phyloP scores from a whole-genome alignment of 192 early-diverging fungal species.

The Obelidium mucronatum region DNA sequence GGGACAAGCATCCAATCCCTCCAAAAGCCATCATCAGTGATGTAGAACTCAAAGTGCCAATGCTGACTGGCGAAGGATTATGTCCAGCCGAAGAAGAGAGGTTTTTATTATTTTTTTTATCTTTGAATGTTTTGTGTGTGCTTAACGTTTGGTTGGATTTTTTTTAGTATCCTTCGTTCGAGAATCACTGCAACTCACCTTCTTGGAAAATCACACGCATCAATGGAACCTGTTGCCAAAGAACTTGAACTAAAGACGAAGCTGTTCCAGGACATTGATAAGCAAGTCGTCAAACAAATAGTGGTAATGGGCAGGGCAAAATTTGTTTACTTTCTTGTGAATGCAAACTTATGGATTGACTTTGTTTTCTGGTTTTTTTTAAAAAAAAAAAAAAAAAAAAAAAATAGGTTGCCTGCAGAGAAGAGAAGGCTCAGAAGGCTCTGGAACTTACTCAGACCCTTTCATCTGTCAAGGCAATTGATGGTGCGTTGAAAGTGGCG shows the following conservation, averaged over 20 bases:
- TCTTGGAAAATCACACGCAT: slow-evolving; percentile 60
- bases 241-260: slow-evolving; percentile 48
- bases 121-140: slow-evolving; percentile 7
- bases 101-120: slow-evolving; percentile 29
- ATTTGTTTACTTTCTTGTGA: not conserved
- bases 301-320: slow-evolving; percentile 54
- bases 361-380: slow-evolving; percentile 7
- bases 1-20: slow-evolving; percentile 66
- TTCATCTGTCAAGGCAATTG: slow-evolving; percentile 69
- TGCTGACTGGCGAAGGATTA: slow-evolving; percentile 60
- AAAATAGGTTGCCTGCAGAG: slow-evolving; percentile 73
- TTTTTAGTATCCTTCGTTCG: slow-evolving; percentile 59
- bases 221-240: slow-evolving; percentile 32
- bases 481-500: slow-evolving; percentile 87
- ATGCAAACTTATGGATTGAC: not conserved
- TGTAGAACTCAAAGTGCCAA: slow-evolving; percentile 70
- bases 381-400: too few relatives aligned
- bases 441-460: slow-evolving; percentile 79
- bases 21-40: slow-evolving; percentile 76
- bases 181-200: slow-evolving; percentile 64
- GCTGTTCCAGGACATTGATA: slow-evolving; percentile 81
- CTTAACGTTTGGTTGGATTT: slow-evolving; percentile 16
- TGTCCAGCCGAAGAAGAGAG: slow-evolving; percentile 45
- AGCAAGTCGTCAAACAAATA: slow-evolving; percentile 76
- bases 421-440: slow-evolving; percentile 76